A percentile compares a stretch with the other conserved stretches of the same genome.
phyloP scores from a whole-genome alignment of 2,329 filamentous ascomycete genomes.

The Botrytis fragariae region DNA sequence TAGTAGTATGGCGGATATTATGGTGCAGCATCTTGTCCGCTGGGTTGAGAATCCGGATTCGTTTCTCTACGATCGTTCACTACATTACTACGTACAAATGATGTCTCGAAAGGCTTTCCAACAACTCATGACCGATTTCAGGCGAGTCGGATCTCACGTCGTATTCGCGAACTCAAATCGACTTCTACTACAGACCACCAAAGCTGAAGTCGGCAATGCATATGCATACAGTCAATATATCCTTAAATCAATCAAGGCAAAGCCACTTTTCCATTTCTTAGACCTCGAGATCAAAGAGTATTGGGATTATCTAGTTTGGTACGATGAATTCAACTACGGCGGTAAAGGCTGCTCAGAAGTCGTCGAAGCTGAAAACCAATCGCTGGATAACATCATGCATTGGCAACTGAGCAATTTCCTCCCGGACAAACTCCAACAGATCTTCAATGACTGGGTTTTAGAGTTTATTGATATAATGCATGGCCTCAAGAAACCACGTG shows the following conservation, averaged over 20 bases:
- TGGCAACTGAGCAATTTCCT: conserved; percentile 96
- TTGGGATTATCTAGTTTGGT: conserved; percentile 99
- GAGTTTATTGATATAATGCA: conserved; percentile 97
- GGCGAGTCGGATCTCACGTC: conserved; percentile 89
- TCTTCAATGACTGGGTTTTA: conserved; percentile 89
- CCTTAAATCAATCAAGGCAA: conserved; percentile 92
- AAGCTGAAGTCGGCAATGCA: conserved; percentile 93
- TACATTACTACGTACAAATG: conserved; percentile 98
- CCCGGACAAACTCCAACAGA: conserved; percentile 72
- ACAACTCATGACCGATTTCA: conserved; percentile 95
- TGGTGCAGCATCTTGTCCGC: conserved; percentile 94
- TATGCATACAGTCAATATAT: conserved; percentile 98
- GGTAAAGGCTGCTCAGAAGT: conserved; percentile 88
- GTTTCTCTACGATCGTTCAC: conserved; percentile 88
- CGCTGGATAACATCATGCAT: conserved; percentile 90
- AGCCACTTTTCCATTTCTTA: conserved; percentile 94
- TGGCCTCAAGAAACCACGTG: conserved; percentile 66
- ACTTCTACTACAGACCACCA: conserved; percentile 90
- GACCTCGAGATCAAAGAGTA: conserved; percentile 98
- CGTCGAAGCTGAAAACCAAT: conserved; percentile 70
- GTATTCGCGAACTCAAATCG: conserved; percentile 92
- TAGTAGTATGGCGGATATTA: conserved; percentile 92
- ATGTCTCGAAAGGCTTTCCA: conserved; percentile 97
- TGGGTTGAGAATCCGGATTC: conserved; percentile 95
- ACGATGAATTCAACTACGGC: conserved; percentile 98